Evolutionary conservation across 2,329 filamentous ascomycete species (phyloP).

Genomic region (Sporothrix mexicana): DNA sequence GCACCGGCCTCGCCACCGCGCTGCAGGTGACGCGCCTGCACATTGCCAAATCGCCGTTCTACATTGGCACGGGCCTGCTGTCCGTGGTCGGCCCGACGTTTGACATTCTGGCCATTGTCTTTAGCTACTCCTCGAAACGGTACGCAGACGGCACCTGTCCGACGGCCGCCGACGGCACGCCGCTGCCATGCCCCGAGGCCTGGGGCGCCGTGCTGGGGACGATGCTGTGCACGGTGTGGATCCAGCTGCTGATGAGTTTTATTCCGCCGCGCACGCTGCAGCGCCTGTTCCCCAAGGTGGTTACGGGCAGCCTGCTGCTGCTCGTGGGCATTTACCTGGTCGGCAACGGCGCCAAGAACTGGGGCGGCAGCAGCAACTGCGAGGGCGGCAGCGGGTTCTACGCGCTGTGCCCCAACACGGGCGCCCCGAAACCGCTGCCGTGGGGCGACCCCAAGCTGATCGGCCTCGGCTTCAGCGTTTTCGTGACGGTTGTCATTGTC

Average conservation of each 20-base stretch:
- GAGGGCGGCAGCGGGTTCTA: conserved; percentile 55
- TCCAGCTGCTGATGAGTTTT: conserved; percentile 65
- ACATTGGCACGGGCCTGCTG: conserved; percentile 68
- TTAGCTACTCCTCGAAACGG: conserved; percentile 66
- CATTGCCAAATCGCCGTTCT: conserved; percentile 61
- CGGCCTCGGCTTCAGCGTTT: conserved; percentile 76
- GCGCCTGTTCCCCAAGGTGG: neutral
- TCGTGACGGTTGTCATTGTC: conserved; percentile 76
- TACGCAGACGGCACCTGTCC: conserved; percentile 70
- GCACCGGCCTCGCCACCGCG: conserved; percentile 67
- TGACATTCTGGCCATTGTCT: conserved; percentile 68
- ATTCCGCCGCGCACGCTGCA: neutral
- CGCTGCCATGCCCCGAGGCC: conserved; percentile 67
- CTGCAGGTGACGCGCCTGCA: conserved; percentile 64
- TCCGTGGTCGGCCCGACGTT: conserved; percentile 73
- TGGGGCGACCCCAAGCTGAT: conserved; percentile 62
- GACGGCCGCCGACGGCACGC: conserved; percentile 58
- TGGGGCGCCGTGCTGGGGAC: conserved; percentile 70
- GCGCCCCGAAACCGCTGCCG: conserved; percentile 66
- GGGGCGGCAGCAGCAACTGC: conserved; percentile 50
- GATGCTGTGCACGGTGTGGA: conserved; percentile 53
- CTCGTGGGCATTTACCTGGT: neutral
- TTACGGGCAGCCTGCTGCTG: conserved; percentile 8
- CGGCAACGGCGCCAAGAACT: conserved; percentile 7
- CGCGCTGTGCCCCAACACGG: conserved; percentile 61